Evolutionary conservation across 768 basidiomycete genomes (phyloP).

Genomic region (Pulveroboletus sp.): DNA sequence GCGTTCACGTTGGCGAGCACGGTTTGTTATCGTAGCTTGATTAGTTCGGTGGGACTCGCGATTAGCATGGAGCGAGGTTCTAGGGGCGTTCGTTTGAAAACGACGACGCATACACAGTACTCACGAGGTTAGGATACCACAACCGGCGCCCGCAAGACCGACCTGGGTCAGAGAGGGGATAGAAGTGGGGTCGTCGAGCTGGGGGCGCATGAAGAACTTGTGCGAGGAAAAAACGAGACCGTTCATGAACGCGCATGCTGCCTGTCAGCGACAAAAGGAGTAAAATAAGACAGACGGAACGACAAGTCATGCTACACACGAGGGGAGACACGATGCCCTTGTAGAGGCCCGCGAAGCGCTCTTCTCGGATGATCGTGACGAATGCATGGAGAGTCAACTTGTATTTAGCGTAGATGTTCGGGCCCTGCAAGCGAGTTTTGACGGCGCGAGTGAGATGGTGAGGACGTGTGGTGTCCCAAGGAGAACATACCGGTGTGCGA

Average conservation of each 20-base stretch:
- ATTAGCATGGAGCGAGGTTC: too few relatives aligned
- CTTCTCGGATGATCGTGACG: conserved; percentile 64
- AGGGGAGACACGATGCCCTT: conserved; percentile 80
- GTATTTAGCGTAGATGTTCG: conserved; percentile 53
- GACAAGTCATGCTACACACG: conserved; percentile 38
- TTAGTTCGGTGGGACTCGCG: conserved; percentile 67
- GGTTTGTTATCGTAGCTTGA: conserved; percentile 83
- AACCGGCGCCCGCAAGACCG: conserved; percentile 71
- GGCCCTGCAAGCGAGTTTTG: conserved; percentile 78
- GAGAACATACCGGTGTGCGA: conserved; percentile 57
- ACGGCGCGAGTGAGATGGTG: conserved; percentile 38
- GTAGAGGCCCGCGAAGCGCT: conserved; percentile 62
- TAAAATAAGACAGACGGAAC: not conserved
- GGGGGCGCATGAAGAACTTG: conserved; percentile 68
- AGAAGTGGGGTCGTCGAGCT: conserved; percentile 43
- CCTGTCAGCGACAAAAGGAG: conserved; percentile 37
- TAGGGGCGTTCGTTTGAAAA: not conserved
- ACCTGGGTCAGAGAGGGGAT: conserved; percentile 71
- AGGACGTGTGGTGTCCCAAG: not conserved
- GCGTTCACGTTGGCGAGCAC: conserved; percentile 38
- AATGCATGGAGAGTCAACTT: conserved; percentile 63
- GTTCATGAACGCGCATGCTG: conserved; percentile 72
- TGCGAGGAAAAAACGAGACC: conserved; percentile 86
- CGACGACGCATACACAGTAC: conserved; percentile 30
- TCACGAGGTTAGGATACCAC: conserved; percentile 76